These are phyloP conservation scores for Stephanodiscus minutulus DNA, from an alignment of 108 stramenopile species.

Conservation along the genomic window DNA sequence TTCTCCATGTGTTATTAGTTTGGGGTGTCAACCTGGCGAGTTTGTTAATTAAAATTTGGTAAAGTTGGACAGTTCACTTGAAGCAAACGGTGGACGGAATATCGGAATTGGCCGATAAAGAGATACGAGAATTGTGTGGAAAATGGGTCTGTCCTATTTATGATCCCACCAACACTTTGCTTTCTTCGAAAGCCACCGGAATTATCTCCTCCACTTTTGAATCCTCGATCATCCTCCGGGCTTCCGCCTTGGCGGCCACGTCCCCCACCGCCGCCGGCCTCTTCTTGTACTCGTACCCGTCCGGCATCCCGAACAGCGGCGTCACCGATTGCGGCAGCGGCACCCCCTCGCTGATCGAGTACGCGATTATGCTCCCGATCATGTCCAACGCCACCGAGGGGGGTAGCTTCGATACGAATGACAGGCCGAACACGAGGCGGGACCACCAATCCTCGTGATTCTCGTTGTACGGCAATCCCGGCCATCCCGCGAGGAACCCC, in stretches of 20 bases:
- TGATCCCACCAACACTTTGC: conserved; percentile 6
- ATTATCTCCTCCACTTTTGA: conserved; percentile 56
- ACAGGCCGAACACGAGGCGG: conserved; percentile 86
- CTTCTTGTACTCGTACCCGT: conserved; percentile 68
- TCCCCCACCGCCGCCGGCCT: conserved; percentile 50
- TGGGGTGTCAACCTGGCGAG: too few species aligned
- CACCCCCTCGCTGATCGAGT: conserved; percentile 57
- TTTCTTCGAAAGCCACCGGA: conserved; percentile 66
- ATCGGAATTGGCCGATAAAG: too few species aligned
- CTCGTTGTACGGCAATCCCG: conserved; percentile 91
- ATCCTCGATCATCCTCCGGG: conserved; percentile 66
- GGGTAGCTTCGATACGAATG: conserved; percentile 81
- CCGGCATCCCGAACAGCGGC: conserved; percentile 73
- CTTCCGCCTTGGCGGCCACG: conserved; percentile 77
- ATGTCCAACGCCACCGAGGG: conserved; percentile 70
- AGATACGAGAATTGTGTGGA: too few species aligned
- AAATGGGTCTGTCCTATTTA: too few species aligned
- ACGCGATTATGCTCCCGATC: conserved; percentile 58
- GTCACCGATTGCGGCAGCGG: conserved; percentile 81
- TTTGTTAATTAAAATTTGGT: too few species aligned
- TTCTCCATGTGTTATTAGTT: too few species aligned
- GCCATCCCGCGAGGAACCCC: conserved; percentile 97
- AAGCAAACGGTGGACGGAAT: too few species aligned
- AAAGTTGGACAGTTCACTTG: too few species aligned
- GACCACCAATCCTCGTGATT: conserved; percentile 86